phyloP scores from a whole-genome alignment of 257 asterid species.

The Prunella vulgaris region DNA sequence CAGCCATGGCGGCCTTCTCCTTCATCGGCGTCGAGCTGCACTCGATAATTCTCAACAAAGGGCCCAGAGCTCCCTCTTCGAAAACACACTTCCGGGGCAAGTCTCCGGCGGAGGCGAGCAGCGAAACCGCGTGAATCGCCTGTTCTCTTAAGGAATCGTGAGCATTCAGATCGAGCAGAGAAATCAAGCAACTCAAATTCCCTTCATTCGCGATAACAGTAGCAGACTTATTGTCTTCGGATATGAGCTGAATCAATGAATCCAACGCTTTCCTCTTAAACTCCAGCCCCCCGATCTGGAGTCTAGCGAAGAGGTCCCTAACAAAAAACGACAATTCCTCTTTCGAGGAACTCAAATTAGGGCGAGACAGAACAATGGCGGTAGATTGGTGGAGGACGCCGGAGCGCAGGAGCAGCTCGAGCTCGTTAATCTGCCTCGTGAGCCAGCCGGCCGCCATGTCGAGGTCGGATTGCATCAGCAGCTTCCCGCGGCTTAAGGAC shows the following conservation, averaged over 20 bases:
- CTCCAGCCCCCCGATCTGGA: constrained; percentile 90
- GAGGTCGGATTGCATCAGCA: constrained; percentile 95
- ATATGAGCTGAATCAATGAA: constrained; percentile 54
- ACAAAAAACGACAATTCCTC: constrained; percentile 63
- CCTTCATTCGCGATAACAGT: constrained; percentile 60
- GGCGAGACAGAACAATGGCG: constrained; percentile 86
- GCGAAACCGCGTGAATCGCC: constrained; percentile 67
- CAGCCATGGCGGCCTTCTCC: constrained; percentile 87
- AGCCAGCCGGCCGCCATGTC: constrained; percentile 91
- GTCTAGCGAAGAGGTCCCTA: constrained; percentile 69
- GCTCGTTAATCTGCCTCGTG: constrained; percentile 55
- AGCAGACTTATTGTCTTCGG: constrained; percentile 60
- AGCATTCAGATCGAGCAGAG: constrained; percentile 53
- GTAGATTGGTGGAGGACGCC: constrained; percentile 88
- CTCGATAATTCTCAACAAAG: constrained; percentile 68
- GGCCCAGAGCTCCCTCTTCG: constrained; percentile 92
- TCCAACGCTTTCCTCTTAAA: constrained; percentile 85
- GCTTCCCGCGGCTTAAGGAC: constrained; percentile 59
- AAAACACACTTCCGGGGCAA: constrained; percentile 67
- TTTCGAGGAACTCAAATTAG: constrained; percentile 44
- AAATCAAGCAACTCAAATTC: constrained; percentile 49
- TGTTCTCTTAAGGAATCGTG: constrained; percentile 46
- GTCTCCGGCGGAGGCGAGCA: constrained; percentile 60
- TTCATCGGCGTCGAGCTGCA: constrained; percentile 61
- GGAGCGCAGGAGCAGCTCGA: constrained; percentile 74